Conservation (phyloP, 192 early-diverging fungal genomes). For the Thamnidium elegans region DNA sequence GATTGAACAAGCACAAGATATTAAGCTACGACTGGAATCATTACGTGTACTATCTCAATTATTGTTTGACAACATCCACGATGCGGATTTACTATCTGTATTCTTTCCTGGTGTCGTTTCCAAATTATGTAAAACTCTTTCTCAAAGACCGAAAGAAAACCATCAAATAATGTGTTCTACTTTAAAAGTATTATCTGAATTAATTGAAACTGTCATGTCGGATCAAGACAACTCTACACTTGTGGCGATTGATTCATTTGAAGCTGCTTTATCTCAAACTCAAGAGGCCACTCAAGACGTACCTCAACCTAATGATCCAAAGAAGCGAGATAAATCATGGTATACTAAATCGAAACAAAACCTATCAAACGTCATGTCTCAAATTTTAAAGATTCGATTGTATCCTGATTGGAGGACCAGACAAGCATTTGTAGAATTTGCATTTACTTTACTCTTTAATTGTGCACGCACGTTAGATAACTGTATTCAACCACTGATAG, state of each 20-base stretch:
- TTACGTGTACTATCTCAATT: constrained; percentile 32
- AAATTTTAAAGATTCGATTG: constrained; percentile 30
- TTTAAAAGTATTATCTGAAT: constrained; percentile 28
- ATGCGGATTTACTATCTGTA: constrained; percentile 22
- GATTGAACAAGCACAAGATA: constrained; percentile 19
- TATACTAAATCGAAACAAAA: constrained; percentile 23
- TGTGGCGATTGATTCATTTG: not conserved
- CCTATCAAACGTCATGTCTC: constrained; percentile 23
- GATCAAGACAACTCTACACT: constrained; percentile 27
- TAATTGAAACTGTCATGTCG: constrained; percentile 28
- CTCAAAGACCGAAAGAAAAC: constrained; percentile 37
- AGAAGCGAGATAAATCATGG: constrained; percentile 30
- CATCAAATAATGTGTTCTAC: constrained; percentile 30
- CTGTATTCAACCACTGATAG: constrained; percentile 27
- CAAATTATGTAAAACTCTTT: constrained; percentile 26
- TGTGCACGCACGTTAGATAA: constrained; percentile 37
- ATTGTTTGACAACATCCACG: constrained; percentile 27
- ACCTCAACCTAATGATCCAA: not conserved
- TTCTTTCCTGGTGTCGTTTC: constrained; percentile 39
- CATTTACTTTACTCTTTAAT: constrained; percentile 25
- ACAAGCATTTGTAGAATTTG: constrained; percentile 35
- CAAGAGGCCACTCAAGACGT: not conserved
- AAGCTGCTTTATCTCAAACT: not conserved
- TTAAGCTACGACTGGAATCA: constrained; percentile 32
- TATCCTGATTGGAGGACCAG: constrained; percentile 38